Conservation (phyloP, 495 filamentous ascomycete species). For the Penicillium fimorum region DNA sequence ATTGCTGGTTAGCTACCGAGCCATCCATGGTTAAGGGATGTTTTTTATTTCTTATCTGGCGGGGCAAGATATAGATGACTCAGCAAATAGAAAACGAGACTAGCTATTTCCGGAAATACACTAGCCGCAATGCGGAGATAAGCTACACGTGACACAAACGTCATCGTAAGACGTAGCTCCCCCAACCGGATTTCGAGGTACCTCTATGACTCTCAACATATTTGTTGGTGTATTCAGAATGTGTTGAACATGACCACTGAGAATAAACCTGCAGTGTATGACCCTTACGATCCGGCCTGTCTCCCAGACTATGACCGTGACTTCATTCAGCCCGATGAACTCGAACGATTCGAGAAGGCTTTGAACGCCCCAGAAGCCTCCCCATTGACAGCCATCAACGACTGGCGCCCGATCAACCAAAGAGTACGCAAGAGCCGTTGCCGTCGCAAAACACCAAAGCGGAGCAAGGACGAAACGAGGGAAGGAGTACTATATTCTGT, state of each 20-base stretch:
- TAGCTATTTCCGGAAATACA: neutral
- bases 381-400: slow-evolving; percentile 69
- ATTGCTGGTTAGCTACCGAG: neutral
- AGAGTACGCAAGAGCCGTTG: slow-evolving; percentile 53
- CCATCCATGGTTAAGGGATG: slow-evolving; percentile 4
- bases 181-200: slow-evolving; percentile 24
- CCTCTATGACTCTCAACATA: neutral
- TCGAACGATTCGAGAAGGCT: slow-evolving; percentile 51
- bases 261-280: slow-evolving; percentile 27
- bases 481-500: slow-evolving; percentile 88
- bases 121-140: slow-evolving; percentile 10
- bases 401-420: slow-evolving; percentile 79
- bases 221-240: slow-evolving; percentile 22
- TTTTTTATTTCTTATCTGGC: slow-evolving; percentile 9
- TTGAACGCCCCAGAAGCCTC: slow-evolving; percentile 48
- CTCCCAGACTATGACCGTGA: slow-evolving; percentile 66
- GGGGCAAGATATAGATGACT: slow-evolving; percentile 10
- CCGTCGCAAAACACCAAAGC: slow-evolving; percentile 43
- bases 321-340: slow-evolving; percentile 58
- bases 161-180: slow-evolving; percentile 13
- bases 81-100: neutral
- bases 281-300: slow-evolving; percentile 40
- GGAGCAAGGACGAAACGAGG: slow-evolving; percentile 84
- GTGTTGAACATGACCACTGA: slow-evolving; percentile 37
- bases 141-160: slow-evolving; percentile 27